Evolutionary conservation across 1,284 basidiomycete genomes (phyloP), one percentile per base, ranked within the genome.

Genomic region (Fomitopsis pinicola): DNA sequence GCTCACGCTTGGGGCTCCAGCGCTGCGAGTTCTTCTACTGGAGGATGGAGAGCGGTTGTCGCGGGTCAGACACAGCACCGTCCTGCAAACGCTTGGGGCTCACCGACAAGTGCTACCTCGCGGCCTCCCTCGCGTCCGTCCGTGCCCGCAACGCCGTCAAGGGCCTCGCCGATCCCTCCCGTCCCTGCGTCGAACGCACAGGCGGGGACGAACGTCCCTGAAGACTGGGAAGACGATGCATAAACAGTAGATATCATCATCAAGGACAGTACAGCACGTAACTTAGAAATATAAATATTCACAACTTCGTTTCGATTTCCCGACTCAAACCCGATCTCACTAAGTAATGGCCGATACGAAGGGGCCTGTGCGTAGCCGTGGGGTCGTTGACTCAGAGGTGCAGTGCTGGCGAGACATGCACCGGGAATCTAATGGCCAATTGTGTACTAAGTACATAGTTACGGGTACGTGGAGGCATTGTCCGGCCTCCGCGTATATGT

Each of bases 141-240:
- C 22, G 17, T n/a, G 62, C 45, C 53, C 26, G 45, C 38, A 19
- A 42, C 33, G 42, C 7, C 59, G 50, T 35, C 19, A 9, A 54
- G 52, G 14, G 35, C 10, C 44, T 38, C 48, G 48, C 48, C 48
- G 28, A 50, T 15, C 15, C 48, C 60, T 17, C 48, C 48, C 19
- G 61, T 55, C 3, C 45, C 55, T 26, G 59, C 58, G 26, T 4
- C 52, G 36, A 38, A 15, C 35, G n/a, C 9, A 5, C 35, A 40
- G 35, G 55, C 26, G 22, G 56, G 58, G 3, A 70, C 68, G 44
- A 70, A 71, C 50, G 77, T 85, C 1, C 80, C 82, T 0, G 78
- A 82, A 44, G 72, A 80, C 62, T 86, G 83, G 84, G 83, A 85
- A 63, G 81, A 85, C 59, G 84, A 82, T 61, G 66, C 59, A 3